Evolutionary conservation across 805 yeast genomes (phyloP), one percentile per base, ranked within the genome.

Genomic region (Wickerhamiella cacticola): DNA sequence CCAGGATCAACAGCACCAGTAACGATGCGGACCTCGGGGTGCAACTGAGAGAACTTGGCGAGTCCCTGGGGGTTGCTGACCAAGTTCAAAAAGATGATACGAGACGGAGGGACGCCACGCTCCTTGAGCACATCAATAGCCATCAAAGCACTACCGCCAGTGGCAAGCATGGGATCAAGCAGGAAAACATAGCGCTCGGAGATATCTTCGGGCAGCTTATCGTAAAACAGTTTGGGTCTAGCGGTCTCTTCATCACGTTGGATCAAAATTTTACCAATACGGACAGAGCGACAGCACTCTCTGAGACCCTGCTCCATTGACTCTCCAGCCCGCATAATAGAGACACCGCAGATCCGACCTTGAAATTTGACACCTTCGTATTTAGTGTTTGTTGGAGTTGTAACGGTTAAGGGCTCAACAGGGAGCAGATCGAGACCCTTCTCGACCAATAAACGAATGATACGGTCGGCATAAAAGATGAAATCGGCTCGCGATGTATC

Each of bases 171-270:
- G 49, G 99, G 98, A 61, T 92, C 99, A 55, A 92, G 71, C 58
- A 92, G 68, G 62, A 92, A 83, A 23, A 92, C 96, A 58, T 79
- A 92, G 56, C 98, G 74, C 15, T 82, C 82, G 39, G 80, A 68
- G 55, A 92, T 89, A 60, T 92, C 98, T 53, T 79, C 85, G 16
- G 99, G 99, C 53, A 92, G 73, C 64, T 92, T 92, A 58, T 84
- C 96, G 64, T 88, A 92, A 67, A 82, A 92, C 48, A 92, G 69
- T 63, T 86, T 84, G 38, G 98, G 96, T 57, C 74, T 65, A 2
- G 96, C 95, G 22, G 97, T 92, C 67, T 92, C 98, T 68, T 92
- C 99, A 61, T 92, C 96, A 67, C 99, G 77, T 70, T 92, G 99
- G 57, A 92, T 92, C 61, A 92, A 72, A 56, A 92, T 89, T 71